phyloP scores from a whole-genome alignment of 2,329 filamentous ascomycete species.

The Penicillium sclerotiorum region DNA sequence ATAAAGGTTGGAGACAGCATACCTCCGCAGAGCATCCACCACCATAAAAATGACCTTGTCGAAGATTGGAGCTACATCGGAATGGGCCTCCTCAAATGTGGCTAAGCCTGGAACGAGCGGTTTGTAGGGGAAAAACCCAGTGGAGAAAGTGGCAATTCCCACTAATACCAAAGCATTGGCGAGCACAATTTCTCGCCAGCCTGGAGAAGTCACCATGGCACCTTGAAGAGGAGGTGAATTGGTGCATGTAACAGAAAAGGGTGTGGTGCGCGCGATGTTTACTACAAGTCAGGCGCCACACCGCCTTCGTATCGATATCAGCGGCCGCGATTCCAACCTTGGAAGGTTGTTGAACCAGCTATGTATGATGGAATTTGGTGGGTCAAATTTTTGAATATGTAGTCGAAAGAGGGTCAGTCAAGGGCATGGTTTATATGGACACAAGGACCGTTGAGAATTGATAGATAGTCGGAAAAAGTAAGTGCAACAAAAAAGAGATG shows the following conservation, averaged over 20 bases:
- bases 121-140: slow-evolving; percentile 97
- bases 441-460: too few relatives aligned
- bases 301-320: slow-evolving; percentile 15
- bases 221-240: background rate
- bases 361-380: too few relatives aligned
- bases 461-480: too few relatives aligned
- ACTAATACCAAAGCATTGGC: slow-evolving; percentile 78
- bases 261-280: slow-evolving; percentile 2
- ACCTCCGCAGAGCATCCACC: slow-evolving; percentile 91
- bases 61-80: slow-evolving; percentile 65
- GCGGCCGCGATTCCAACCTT: too few relatives aligned
- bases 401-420: too few relatives aligned
- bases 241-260: background rate
- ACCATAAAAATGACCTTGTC: slow-evolving; percentile 96
- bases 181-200: slow-evolving; percentile 53
- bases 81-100: slow-evolving; percentile 57
- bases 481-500: background rate
- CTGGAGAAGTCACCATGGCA: slow-evolving; percentile 21
- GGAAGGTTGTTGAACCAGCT: too few relatives aligned
- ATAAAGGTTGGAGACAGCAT: slow-evolving; percentile 23
- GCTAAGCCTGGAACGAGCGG: slow-evolving; percentile 87
- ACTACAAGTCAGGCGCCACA: slow-evolving; percentile 16
- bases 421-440: too few relatives aligned
- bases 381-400: too few relatives aligned
- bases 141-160: slow-evolving; percentile 75